A percentile compares a stretch with the other conserved stretches of the same genome.
Conservation (phyloP, 345 rosid species). For the Arabis alpina region DNA sequence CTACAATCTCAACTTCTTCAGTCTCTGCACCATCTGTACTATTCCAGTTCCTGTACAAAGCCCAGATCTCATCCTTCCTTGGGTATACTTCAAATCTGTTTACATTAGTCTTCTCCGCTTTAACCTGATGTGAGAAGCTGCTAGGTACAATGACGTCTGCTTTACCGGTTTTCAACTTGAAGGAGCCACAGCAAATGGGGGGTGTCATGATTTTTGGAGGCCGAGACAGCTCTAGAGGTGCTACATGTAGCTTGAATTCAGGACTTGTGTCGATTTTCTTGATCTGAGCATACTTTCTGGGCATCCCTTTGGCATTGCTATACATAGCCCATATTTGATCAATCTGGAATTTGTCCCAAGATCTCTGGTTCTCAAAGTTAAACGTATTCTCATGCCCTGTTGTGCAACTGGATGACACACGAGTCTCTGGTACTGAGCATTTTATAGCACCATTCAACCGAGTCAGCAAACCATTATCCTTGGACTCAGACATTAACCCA, state of each 20-base stretch:
- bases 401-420: conserved; percentile 25
- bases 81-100: conserved; percentile 49
- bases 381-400: conserved; percentile 27
- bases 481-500: conserved; percentile 37
- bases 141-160: conserved; percentile 33
- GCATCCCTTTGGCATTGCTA: conserved; percentile 47
- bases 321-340: conserved; percentile 61
- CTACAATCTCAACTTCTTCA: conserved; percentile 52
- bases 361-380: conserved; percentile 51
- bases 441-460: conserved; percentile 1
- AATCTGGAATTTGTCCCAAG: conserved; percentile 46
- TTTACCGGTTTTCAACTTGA: conserved; percentile 45
- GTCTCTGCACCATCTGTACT: conserved; percentile 22
- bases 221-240: conserved; percentile 45
- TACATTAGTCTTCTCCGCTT: conserved; percentile 32
- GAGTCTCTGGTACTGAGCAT: conserved; percentile 24
- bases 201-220: conserved; percentile 21
- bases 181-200: conserved; percentile 54
- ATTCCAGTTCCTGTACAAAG: conserved; percentile 49
- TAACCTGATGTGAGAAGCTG: conserved; percentile 54
- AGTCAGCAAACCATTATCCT: conserved; percentile 22
- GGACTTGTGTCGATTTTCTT: conserved; percentile 45
- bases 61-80: conserved; percentile 62
- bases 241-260: conserved; percentile 52
- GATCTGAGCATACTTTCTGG: conserved; percentile 55